Evolutionary conservation across 768 basidiomycete genomes (phyloP).

Genomic region (Xanthoconium purpureum): DNA sequence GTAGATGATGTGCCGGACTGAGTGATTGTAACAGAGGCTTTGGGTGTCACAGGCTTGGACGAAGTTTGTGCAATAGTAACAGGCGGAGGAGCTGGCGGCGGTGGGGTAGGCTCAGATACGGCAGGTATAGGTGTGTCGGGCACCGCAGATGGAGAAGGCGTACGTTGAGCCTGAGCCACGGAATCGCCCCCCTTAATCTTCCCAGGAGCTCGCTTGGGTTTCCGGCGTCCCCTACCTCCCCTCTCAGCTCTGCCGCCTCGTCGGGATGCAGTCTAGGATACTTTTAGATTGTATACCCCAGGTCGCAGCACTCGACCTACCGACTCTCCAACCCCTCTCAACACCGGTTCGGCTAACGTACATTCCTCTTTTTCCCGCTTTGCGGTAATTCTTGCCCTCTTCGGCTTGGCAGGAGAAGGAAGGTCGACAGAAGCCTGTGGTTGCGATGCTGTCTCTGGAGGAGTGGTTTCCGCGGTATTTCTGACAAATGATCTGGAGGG

Average conservation of each 20-base stretch:
- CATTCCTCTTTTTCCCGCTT: conserved; percentile 28
- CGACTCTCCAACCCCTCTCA: conserved; percentile 1
- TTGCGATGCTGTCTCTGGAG: conserved; percentile 11
- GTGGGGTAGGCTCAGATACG: conserved; percentile 13
- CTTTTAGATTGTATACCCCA: conserved; percentile 1
- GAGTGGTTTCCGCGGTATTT: conserved; percentile 15
- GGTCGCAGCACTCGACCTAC: conserved; percentile 15
- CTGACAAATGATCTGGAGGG: conserved; percentile 17
- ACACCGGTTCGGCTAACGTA: conserved; percentile 2
- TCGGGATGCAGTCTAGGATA: conserved; percentile 8
- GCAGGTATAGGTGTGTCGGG: conserved; percentile 14
- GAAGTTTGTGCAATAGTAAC: conserved; percentile 9
- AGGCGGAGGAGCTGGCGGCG: conserved; percentile 3
- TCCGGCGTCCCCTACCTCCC: conserved; percentile 25
- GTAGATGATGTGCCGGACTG: conserved; percentile 32
- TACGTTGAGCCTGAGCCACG: conserved; percentile 4
- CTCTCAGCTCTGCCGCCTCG: conserved; percentile 15
- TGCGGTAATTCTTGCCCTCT: conserved; percentile 28
- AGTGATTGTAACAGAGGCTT: conserved; percentile 35
- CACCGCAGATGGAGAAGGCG: conserved; percentile 11
- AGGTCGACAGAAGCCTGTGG: conserved; percentile 16
- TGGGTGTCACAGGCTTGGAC: conserved; percentile 30
- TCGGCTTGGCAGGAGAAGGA: conserved; percentile 27
- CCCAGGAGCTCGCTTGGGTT: conserved; percentile 11
- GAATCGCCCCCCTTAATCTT: conserved; percentile 19